Base-by-base conservation (phyloP, 768 basidiomycete genomes). In the Collybia mongolica region DNA sequence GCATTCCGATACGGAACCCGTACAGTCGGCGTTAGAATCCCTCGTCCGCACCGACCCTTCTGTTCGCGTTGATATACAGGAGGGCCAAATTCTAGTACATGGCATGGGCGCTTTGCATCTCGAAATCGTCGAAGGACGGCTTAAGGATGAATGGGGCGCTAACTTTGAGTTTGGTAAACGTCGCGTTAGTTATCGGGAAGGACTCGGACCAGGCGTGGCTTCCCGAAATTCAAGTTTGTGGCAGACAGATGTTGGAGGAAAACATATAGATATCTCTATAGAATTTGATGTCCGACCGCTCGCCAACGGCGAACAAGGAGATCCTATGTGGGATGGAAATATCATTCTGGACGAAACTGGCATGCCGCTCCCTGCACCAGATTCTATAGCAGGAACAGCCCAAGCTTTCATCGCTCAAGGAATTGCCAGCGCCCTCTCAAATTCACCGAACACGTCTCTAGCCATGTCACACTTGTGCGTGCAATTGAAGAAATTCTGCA, bases 11-110 rank as follows among this genome's bases (percentile, higher is more conserved):
- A 70, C 90, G 8, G 78, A 81, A 49, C 83, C 86, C 17, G 88
- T 93, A 1, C 84, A 90, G 67, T 77, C 83, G 41, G 92, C 92
- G 7, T 70, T 94, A 17, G 72, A 77, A 22, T 72, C 87, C 1
- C 71, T 94, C 22, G 72, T 81, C 15, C 85, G 92, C n/a, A 93
- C 93, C 1, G 92, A 94, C 60, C 92, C 92, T n/a, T 93, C 90
- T 0, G 81, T 93, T 23, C 84, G 93, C 17, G 73, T 84, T 24
- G 92, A 93, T 47, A 70, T 73, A 2, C 84, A 89, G 48, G 92
- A 94, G 55, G 92, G 90, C 1, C 92, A 94, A 59, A 72, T 91
- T 28, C 76, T 94, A 24, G 76, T 91, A 1, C 89, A 93, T 56
- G 91, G 91, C 2, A 80, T 94, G 37, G 92, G 92, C 12, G 82